phyloP scores from a whole-genome alignment of 495 filamentous ascomycete genomes.

The Penicillium desertorum region DNA sequence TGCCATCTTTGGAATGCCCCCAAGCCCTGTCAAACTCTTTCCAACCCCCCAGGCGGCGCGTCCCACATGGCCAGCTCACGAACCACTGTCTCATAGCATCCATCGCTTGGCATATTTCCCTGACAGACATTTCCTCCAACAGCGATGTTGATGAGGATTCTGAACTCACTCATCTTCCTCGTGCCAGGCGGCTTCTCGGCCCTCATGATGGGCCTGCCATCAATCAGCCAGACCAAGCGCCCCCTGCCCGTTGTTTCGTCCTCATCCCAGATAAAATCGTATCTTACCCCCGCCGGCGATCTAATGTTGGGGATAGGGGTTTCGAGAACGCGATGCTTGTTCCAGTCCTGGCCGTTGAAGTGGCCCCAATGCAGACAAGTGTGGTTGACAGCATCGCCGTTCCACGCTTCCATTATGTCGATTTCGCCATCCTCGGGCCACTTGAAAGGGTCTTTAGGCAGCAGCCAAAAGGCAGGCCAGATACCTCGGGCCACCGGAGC shows the following conservation, averaged over 20 bases:
- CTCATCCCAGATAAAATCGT: conserved; percentile 34
- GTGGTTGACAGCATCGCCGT: conserved; percentile 31
- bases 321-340: conserved; percentile 34
- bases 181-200: conserved; percentile 32
- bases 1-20: conserved; percentile 27
- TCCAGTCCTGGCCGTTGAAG: conserved; percentile 31
- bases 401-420: conserved; percentile 34
- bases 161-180: conserved; percentile 33
- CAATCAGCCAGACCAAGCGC: conserved; percentile 32
- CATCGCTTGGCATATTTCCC: conserved; percentile 30
- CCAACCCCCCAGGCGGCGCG: conserved; percentile 30
- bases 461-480: conserved; percentile 36
- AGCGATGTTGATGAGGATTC: conserved; percentile 33
- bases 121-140: conserved; percentile 35
- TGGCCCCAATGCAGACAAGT: conserved; percentile 34
- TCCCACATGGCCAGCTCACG: conserved; percentile 35
- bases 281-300: conserved; percentile 26
- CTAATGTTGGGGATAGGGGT: conserved; percentile 29
- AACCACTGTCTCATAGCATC: conserved; percentile 30
- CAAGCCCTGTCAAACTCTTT: conserved; percentile 28
- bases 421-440: conserved; percentile 35
- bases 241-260: conserved; percentile 27
- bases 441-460: conserved; percentile 36
- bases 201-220: conserved; percentile 29
- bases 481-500: conserved; percentile 30